Conservation (phyloP, 2,329 filamentous ascomycete species). For the Xylariaceae sp. region DNA sequence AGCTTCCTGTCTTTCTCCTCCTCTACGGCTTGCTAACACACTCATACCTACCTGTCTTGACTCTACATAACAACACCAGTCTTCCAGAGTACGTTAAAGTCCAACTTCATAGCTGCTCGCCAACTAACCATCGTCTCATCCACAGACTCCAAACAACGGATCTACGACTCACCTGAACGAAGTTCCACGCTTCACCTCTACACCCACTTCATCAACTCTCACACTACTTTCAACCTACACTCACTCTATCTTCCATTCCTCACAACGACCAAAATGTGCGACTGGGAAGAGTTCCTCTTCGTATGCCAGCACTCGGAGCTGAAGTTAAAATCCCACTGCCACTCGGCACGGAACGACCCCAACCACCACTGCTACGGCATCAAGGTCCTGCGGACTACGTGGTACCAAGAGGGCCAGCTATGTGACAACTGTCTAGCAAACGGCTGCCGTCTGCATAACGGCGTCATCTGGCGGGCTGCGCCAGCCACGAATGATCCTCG, state of each 20-base stretch:
- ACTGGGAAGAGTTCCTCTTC: slow-evolving; percentile 66
- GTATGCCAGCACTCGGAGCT: slow-evolving; percentile 56
- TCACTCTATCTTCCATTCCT: not conserved
- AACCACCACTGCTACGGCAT: slow-evolving; percentile 64
- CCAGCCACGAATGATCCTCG: slow-evolving; percentile 5
- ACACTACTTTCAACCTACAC: not conserved
- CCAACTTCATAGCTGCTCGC: not conserved
- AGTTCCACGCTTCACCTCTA: not conserved
- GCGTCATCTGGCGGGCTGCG: slow-evolving; percentile 22
- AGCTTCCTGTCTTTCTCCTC: not conserved
- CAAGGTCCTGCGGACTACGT: slow-evolving; percentile 58
- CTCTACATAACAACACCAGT: not conserved
- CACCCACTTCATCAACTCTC: not conserved
- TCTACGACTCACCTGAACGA: not conserved
- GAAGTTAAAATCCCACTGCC: slow-evolving; percentile 64
- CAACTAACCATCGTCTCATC: slow-evolving; percentile 1
- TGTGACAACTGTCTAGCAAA: slow-evolving; percentile 44
- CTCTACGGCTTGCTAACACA: not conserved
- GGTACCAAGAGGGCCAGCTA: slow-evolving; percentile 46
- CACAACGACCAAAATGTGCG: slow-evolving; percentile 51
- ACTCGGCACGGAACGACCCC: slow-evolving; percentile 67
- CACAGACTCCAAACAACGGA: not conserved
- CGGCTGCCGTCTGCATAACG: slow-evolving; percentile 24
- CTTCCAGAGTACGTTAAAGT: slow-evolving; percentile 1
- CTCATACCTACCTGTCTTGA: not conserved